Evolutionary conservation across 495 filamentous ascomycete genomes (phyloP), one percentile per base, ranked within the genome.

Genomic region (Cladorrhinum samala): DNA sequence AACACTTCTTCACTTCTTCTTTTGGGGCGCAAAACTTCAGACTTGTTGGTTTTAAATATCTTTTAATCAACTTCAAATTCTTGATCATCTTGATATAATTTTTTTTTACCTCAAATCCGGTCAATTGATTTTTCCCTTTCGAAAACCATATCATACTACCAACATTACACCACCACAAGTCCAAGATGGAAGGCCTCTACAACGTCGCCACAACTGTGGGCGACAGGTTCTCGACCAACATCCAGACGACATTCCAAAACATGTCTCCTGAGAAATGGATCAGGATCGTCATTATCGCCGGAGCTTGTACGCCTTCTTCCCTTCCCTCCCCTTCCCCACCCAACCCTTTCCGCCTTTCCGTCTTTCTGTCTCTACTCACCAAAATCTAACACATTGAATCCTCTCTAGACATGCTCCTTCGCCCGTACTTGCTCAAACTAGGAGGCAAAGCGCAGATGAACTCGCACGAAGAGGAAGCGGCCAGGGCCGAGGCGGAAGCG

Each of bases 341-440:
- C 2, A 37, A 44, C 52, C 52, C n/a, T 52, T 30, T 20, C n/a
- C n/a, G n/a, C n/a, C n/a, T n/a, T n/a, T n/a, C n/a, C n/a, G n/a
- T n/a, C n/a, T n/a, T n/a, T n/a, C n/a, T n/a, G n/a, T n/a, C n/a
- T n/a, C n/a, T n/a, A n/a, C n/a, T n/a, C n/a, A n/a, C n/a, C n/a
- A n/a, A n/a, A n/a, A n/a, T n/a, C n/a, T n/a, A n/a, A n/a, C n/a
- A n/a, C n/a, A n/a, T n/a, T n/a, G n/a, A n/a, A n/a, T n/a, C n/a
- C n/a, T n/a, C n/a, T n/a, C n/a, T 70, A 61, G 88, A 88, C 69
- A 39, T 81, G 53, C 67, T 89, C 14, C 53, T 89, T n/a, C 77
- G 86, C 3, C 83, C 85, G 0, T 85, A 83, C 61, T 71, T 89
- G 49, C 67, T 77, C 56, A 79, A 77, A 54, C 54, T 74, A 21